Conservation (phyloP, 2,329 filamentous ascomycete genomes). For the Incumbomyces lentus region DNA sequence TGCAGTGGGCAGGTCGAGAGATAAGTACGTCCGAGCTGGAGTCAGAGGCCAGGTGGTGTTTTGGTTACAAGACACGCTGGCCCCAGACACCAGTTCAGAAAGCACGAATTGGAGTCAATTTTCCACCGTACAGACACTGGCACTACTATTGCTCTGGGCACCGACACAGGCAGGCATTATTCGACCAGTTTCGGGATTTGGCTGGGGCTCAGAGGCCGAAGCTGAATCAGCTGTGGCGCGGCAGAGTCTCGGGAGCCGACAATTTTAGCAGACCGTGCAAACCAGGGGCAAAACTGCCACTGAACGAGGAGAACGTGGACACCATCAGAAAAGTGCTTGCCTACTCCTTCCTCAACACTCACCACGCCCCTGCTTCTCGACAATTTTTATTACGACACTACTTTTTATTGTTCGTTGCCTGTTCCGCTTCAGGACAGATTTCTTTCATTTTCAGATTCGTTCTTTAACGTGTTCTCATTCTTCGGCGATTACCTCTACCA, state of each 20-base stretch:
- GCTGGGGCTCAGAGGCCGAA: background rate
- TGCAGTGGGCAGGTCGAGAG: slow-evolving; percentile 16
- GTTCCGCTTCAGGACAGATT: too few species aligned
- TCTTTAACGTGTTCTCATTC: too few species aligned
- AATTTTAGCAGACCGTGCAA: background rate
- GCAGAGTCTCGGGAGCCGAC: background rate
- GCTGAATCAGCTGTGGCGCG: slow-evolving; percentile 5
- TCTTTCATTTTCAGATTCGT: too few species aligned
- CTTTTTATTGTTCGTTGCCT: too few species aligned
- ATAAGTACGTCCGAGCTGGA: background rate
- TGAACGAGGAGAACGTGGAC: background rate
- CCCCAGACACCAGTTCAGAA: too few species aligned
- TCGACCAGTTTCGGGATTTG: too few species aligned
- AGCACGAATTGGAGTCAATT: too few species aligned
- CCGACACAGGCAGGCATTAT: background rate
- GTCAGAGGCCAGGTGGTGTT: background rate
- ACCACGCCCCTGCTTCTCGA: background rate
- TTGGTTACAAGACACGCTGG: background rate
- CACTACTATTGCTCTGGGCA: background rate
- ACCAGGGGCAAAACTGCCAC: background rate
- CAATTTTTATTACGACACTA: background rate
- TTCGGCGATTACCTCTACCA: too few species aligned
- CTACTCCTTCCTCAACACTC: background rate
- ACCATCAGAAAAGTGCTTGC: background rate
- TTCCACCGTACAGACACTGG: too few species aligned